phyloP scores from a whole-genome alignment of 2,329 filamentous ascomycete species.

The Graphilbum ipis-grandicollis region DNA sequence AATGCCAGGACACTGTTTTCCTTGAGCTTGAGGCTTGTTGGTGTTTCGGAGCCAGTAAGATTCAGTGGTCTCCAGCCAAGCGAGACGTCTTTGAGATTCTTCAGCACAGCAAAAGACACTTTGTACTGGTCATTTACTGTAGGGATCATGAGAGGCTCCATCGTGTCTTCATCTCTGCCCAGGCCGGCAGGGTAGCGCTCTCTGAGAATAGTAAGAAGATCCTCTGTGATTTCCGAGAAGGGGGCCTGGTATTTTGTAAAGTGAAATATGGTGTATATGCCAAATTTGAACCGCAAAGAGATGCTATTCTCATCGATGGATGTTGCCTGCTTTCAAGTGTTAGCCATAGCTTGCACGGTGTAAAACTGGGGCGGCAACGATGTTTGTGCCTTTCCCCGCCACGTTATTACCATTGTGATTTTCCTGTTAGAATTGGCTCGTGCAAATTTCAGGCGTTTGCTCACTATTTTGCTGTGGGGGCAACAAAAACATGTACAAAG shows the following conservation, averaged over 20 bases:
- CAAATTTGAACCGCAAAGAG: constrained; percentile 57
- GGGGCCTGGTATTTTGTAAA: constrained; percentile 41
- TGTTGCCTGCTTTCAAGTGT: constrained; percentile 1
- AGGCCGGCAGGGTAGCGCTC: constrained; percentile 40
- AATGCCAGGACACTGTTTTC: constrained; percentile 34
- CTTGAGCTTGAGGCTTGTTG: constrained; percentile 23
- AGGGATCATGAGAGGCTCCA: constrained; percentile 20
- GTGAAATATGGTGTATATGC: constrained; percentile 52
- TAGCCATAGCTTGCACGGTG: too few relatives aligned
- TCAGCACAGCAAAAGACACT: constrained; percentile 29
- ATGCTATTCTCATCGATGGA: constrained; percentile 26
- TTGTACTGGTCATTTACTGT: constrained; percentile 17
- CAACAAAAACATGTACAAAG: too few relatives aligned
- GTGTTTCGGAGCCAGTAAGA: constrained; percentile 19
- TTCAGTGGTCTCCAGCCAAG: constrained; percentile 32
- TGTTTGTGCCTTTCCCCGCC: too few relatives aligned
- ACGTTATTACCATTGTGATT: too few relatives aligned
- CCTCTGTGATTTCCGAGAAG: constrained; percentile 37
- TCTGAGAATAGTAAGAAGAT: constrained; percentile 39
- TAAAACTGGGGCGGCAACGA: too few relatives aligned
- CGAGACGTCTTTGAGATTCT: constrained; percentile 23
- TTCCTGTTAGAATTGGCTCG: too few relatives aligned
- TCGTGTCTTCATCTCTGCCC: constrained; percentile 15
- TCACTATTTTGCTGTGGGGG: too few relatives aligned
- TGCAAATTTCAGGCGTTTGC: too few relatives aligned